Evolutionary conservation across 192 early-diverging fungal species (phyloP).

Genomic region (Coemansia sp.): DNA sequence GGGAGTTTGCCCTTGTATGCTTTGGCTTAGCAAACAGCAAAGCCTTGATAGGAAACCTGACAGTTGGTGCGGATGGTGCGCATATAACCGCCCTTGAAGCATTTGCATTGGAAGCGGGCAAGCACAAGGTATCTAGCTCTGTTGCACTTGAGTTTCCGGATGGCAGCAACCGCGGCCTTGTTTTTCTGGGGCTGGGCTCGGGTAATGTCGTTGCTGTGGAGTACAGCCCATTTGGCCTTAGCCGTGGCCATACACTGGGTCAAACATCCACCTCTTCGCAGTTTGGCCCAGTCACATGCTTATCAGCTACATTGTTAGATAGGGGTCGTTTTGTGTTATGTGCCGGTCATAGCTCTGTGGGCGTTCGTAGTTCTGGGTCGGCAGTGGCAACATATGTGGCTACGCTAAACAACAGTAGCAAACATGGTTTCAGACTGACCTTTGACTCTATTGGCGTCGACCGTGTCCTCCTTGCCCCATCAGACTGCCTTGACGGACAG

Average conservation of each 20-base stretch:
- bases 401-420: conserved; percentile 4
- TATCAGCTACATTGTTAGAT: conserved; percentile 13
- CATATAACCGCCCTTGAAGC: conserved; percentile 30
- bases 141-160: conserved; percentile 16
- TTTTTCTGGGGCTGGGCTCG: conserved; percentile 25
- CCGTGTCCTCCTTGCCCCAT: neutral
- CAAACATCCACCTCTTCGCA: conserved; percentile 1
- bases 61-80: conserved; percentile 14
- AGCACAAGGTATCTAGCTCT: conserved; percentile 16
- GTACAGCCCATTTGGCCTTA: conserved; percentile 27
- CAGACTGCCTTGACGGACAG: neutral
- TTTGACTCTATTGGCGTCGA: neutral
- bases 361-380: neutral
- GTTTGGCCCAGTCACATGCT: conserved; percentile 17
- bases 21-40: conserved; percentile 30
- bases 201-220: conserved; percentile 31
- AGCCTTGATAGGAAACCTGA: conserved; percentile 32
- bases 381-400: conserved; percentile 17
- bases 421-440: neutral
- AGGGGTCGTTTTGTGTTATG: conserved; percentile 14
- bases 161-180: conserved; percentile 12
- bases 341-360: conserved; percentile 19
- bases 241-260: conserved; percentile 11
- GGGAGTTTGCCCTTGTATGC: conserved; percentile 44
- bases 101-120: conserved; percentile 8